A percentile compares a stretch with the other conserved stretches of the same genome.
Evolutionary conservation across 805 yeast species (phyloP).

Genomic region (Candida chauliodis): DNA sequence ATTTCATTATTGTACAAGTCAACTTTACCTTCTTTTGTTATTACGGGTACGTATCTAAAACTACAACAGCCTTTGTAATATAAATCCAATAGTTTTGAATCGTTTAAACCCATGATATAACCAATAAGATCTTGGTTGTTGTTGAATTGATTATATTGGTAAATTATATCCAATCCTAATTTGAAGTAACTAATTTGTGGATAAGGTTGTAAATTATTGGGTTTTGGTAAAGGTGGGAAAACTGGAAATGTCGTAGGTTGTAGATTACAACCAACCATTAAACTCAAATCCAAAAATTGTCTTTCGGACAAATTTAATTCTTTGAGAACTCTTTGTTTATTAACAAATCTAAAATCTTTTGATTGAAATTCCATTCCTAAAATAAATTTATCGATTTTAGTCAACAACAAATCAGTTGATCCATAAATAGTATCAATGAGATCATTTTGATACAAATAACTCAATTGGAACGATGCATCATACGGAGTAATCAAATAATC

Average conservation of each 20-base stretch:
- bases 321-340: constrained; percentile 50
- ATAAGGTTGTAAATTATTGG: constrained; percentile 36
- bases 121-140: constrained; percentile 37
- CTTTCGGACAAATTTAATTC: constrained; percentile 60
- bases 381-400: constrained; percentile 65
- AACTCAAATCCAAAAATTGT: constrained; percentile 71
- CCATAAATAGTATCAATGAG: constrained; percentile 77
- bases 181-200: constrained; percentile 40
- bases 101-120: constrained; percentile 44
- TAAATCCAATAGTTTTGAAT: constrained; percentile 41
- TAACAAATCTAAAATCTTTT: constrained; percentile 65
- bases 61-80: constrained; percentile 70
- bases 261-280: constrained; percentile 74
- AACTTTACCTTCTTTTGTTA: constrained; percentile 65
- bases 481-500: constrained; percentile 81
- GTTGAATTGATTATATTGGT: constrained; percentile 29
- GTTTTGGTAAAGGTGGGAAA: constrained; percentile 45
- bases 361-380: constrained; percentile 64
- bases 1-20: constrained; percentile 50
- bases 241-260: constrained; percentile 62
- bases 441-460: constrained; percentile 56
- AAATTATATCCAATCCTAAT: constrained; percentile 37
- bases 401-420: constrained; percentile 73
- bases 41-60: constrained; percentile 68
- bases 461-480: constrained; percentile 73